Evolutionary conservation across 2,329 filamentous ascomycete genomes (phyloP), one percentile per base, ranked within the genome.

Genomic region (Trichoderma lentiforme): DNA sequence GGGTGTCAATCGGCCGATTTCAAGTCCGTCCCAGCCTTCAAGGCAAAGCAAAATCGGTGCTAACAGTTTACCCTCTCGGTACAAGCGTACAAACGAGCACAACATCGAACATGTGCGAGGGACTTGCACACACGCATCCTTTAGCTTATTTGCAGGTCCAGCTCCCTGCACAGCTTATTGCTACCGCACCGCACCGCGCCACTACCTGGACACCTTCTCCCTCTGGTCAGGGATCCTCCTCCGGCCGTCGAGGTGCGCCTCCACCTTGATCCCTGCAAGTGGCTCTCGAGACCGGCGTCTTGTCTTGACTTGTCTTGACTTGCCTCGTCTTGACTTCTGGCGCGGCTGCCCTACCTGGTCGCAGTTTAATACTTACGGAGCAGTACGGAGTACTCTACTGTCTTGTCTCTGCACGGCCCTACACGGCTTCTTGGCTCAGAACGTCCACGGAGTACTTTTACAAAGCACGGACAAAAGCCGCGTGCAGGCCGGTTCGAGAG

Each of bases 221-320:
- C 57, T 67, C 63, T 57, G 69, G 60, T 24, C 70, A 71, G 51
- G 70, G 70, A 72, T 72, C 34, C 53, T 71, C 69, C 53, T 30
- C 63, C 39, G 26, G 57, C 61, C 69, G 70, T 62, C 56, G 21
- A 71, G 36, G 68, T 64, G 68, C 58, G 56, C 57, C 68, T 72
- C 70, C 70, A 72, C 70, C 18, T n/a, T 7, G 5, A 60, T 39
- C 70, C 70, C 63, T 67, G 39, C 39, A 67, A 58, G 32, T 51
- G 56, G 43, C 64, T 67, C 70, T 58, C 28, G 30, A 51, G 63
- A 56, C 61, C 60, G 61, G 69, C 62, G 47, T 72, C 70, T 62
- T 72, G 70, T 56, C 53, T 60, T 71, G 62, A 60, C 61, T 67
- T 51, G 70, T 43, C 63, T 62, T 71, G 53, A 32, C 47, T 56